Percentiles rank a stretch among this genome's conserved stretches.
These are phyloP conservation scores for Licmophora abbreviata DNA, from an alignment of 108 stramenopile species.

Conservation along the genomic window DNA sequence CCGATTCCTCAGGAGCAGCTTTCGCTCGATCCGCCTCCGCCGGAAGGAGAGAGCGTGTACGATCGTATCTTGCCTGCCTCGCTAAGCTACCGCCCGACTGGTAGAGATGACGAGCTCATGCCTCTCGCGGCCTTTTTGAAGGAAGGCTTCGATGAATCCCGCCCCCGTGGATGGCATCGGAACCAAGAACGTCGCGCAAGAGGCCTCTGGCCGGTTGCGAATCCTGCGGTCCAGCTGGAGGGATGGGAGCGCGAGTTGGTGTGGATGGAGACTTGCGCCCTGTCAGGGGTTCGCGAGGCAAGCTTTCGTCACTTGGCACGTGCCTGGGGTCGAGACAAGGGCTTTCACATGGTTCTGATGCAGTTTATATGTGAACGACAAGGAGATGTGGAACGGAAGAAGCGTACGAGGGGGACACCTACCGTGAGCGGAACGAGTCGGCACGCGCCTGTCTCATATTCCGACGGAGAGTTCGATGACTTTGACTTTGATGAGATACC, in stretches of 20 bases:
- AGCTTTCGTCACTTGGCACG: conserved; percentile 50
- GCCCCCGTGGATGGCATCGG: conserved; percentile 68
- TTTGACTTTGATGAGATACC: background rate
- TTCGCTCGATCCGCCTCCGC: conserved; percentile 13
- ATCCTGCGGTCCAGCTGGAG: conserved; percentile 49
- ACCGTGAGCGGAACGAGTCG: too few relatives aligned
- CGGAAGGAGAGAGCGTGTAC: conserved; percentile 48
- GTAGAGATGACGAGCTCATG: conserved; percentile 12
- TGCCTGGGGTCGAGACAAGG: conserved; percentile 65
- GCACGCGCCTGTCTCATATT: too few relatives aligned
- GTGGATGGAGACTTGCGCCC: conserved; percentile 50
- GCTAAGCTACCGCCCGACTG: conserved; percentile 14
- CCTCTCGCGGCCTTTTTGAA: conserved; percentile 33
- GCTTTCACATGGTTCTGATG: conserved; percentile 55
- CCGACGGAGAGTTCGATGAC: too few relatives aligned
- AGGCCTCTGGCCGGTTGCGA: conserved; percentile 43
- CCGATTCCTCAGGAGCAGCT: conserved; percentile 22
- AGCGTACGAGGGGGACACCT: conserved; percentile 21
- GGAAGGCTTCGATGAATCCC: conserved; percentile 33
- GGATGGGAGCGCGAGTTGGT: conserved; percentile 64
- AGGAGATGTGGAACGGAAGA: conserved; percentile 58
- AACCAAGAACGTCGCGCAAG: conserved; percentile 54
- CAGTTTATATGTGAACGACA: conserved; percentile 54
- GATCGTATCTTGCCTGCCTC: conserved; percentile 46
- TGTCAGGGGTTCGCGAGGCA: conserved; percentile 32